phyloP scores from a whole-genome alignment of 1,284 basidiomycete genomes.

The Leccinum insolens region DNA sequence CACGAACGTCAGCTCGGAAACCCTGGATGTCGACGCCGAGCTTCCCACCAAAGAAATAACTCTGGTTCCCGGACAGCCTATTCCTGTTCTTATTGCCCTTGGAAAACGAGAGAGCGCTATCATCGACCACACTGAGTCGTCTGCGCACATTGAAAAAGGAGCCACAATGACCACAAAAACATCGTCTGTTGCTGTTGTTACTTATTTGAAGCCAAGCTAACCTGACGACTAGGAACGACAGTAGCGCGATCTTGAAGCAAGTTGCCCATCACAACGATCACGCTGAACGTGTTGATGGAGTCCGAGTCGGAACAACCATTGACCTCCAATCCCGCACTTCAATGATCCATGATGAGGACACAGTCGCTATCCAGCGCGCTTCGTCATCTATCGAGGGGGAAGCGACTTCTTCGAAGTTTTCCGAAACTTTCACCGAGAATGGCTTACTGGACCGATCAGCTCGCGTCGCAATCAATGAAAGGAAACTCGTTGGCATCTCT shows the following conservation, averaged over 20 bases:
- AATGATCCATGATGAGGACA: neutral
- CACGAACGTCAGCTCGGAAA: neutral
- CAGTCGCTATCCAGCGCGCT: neutral
- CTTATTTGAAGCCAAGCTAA: slow-evolving; percentile 4
- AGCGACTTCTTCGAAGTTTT: neutral
- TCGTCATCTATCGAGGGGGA: neutral
- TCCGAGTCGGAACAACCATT: neutral
- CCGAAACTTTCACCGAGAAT: neutral
- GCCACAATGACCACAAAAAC: neutral
- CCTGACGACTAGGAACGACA: neutral
- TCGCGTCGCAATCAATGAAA: neutral
- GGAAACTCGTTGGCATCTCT: neutral
- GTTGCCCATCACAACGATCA: neutral
- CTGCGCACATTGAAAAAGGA: neutral
- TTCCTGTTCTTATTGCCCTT: neutral
- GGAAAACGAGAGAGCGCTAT: neutral
- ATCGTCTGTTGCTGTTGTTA: slow-evolving; percentile 8
- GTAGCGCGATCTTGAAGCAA: neutral
- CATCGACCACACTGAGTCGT: neutral
- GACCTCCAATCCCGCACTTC: neutral
- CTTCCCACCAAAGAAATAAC: neutral
- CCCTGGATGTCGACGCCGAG: neutral
- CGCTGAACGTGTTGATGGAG: neutral
- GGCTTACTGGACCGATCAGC: neutral
- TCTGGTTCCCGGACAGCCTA: neutral